Evolutionary conservation across 768 basidiomycete species (phyloP).

Genomic region (Piloderma croceum): DNA sequence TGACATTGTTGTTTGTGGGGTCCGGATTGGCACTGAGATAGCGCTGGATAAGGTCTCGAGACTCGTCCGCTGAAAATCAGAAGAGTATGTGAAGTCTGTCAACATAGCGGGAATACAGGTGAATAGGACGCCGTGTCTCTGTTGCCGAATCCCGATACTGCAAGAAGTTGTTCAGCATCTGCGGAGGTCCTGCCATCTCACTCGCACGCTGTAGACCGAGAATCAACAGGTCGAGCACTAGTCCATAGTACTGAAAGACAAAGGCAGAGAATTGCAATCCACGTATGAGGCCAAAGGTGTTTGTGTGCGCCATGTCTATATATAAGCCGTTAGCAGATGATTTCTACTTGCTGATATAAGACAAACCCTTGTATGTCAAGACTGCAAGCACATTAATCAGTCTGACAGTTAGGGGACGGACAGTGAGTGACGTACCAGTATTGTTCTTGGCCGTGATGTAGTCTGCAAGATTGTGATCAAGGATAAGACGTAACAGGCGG

Average conservation of each 20-base stretch:
- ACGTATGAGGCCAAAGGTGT: constrained; percentile 94
- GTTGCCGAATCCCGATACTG: constrained; percentile 94
- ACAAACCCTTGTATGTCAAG: constrained; percentile 89
- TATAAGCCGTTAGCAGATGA: too few species aligned
- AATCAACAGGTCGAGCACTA: constrained; percentile 91
- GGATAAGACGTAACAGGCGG: constrained; percentile 88
- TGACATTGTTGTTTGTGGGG: constrained; percentile 97
- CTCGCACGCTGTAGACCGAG: constrained; percentile 96
- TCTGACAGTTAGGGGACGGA: neutral
- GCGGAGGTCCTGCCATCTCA: constrained; percentile 98
- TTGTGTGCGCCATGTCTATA: constrained; percentile 98
- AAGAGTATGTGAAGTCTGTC: constrained; percentile 94
- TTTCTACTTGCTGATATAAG: too few species aligned
- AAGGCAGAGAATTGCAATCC: constrained; percentile 98
- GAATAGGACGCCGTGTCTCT: constrained; percentile 96
- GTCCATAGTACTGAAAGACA: constrained; percentile 98
- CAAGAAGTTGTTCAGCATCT: constrained; percentile 96
- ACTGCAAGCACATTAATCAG: constrained; percentile 30
- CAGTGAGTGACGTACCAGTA: constrained; percentile 43
- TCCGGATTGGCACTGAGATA: constrained; percentile 97
- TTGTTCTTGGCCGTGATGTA: constrained; percentile 99
- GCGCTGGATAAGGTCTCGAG: constrained; percentile 94
- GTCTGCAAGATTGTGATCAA: constrained; percentile 98
- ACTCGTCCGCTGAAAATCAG: constrained; percentile 96
- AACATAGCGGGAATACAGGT: constrained; percentile 94